Evolutionary conservation across 192 early-diverging fungal species (phyloP), one percentile per base, ranked within the genome.

Genomic region (Umbelopsis ramanniana): DNA sequence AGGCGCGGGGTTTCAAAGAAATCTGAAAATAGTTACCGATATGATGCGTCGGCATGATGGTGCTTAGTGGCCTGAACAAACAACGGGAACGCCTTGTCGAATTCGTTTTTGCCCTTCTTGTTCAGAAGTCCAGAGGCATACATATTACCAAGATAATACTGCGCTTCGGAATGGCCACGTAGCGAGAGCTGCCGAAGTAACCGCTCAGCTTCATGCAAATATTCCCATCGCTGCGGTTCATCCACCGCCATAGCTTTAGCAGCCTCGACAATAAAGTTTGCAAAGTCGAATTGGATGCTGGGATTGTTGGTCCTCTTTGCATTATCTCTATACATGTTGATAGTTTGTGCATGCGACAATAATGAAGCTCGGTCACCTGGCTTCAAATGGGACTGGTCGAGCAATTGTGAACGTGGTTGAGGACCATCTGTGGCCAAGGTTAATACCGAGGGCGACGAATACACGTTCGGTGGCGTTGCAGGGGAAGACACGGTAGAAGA

Each of bases 11-110:
- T 37, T 45, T 46, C 10, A 46, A 67, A 55, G 46, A 53, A 55
- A 53, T 54, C 26, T 37, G 57, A 63, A 63, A 63, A 63, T 63
- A 45, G 33, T 54, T 77, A 78, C 77, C 89, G 73, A 75, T 88
- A 93, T 9, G 86, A 83, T 22, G 91, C 89, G 55, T 87, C 86
- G 19, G 92, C 79, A 72, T 91, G 88, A 33, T 80, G 82, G 71
- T 90, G 88, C 70, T 92, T 93, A 15, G 90, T 89, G 5, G 93
- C 91, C 40, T 83, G 82, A 12, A 88, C 81, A 81, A 88, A 92
- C 46, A 89, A 75, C 6, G 89, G 85, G 72, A 91, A 88, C 10
- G 88, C 87, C 68, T 91, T 92, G 17, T 90, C 87, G 68, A 90
- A 89, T 52, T 93, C 93, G 12, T 85, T 83, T 40, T 85, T 84